Evolutionary conservation across 371 early-diverging fungal species (phyloP).

Genomic region (Lichtheimia ornata): DNA sequence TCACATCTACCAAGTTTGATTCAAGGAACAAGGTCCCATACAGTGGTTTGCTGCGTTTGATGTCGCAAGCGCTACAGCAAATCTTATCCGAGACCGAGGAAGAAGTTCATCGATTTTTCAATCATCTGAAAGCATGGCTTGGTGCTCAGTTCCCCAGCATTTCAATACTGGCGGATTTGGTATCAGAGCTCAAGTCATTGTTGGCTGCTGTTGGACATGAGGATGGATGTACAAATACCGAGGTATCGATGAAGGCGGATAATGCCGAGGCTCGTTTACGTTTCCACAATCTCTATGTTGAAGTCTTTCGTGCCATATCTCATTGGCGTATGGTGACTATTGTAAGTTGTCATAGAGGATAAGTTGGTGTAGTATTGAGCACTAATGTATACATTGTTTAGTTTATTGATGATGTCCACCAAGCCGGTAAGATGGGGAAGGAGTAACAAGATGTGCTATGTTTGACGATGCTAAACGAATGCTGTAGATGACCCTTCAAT

Average conservation of each 20-base stretch:
- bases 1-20: slow-evolving; percentile 44
- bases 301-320: slow-evolving; percentile 42
- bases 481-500: slow-evolving; percentile 39
- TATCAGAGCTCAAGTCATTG: slow-evolving; percentile 42
- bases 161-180: slow-evolving; percentile 32
- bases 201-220: slow-evolving; percentile 9
- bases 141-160: slow-evolving; percentile 41
- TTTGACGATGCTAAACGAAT: too few species aligned
- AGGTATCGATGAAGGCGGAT: slow-evolving; percentile 24
- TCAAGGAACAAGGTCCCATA: slow-evolving; percentile 41
- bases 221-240: slow-evolving; percentile 10
- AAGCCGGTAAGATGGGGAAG: slow-evolving; percentile 25
- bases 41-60: slow-evolving; percentile 34
- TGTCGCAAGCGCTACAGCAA: slow-evolving; percentile 46
- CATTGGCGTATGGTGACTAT: slow-evolving; percentile 50
- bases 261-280: slow-evolving; percentile 41
- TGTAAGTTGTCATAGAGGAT: slow-evolving; percentile 21
- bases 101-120: slow-evolving; percentile 34
- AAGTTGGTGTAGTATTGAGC: too few species aligned
- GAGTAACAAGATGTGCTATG: neutral
- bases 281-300: slow-evolving; percentile 43
- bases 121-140: slow-evolving; percentile 32
- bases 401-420: slow-evolving; percentile 51
- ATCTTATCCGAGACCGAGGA: slow-evolving; percentile 45
- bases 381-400: slow-evolving; percentile 6